Base-by-base conservation (phyloP, 2,329 filamentous ascomycete species). In the Alternaria longipes region DNA sequence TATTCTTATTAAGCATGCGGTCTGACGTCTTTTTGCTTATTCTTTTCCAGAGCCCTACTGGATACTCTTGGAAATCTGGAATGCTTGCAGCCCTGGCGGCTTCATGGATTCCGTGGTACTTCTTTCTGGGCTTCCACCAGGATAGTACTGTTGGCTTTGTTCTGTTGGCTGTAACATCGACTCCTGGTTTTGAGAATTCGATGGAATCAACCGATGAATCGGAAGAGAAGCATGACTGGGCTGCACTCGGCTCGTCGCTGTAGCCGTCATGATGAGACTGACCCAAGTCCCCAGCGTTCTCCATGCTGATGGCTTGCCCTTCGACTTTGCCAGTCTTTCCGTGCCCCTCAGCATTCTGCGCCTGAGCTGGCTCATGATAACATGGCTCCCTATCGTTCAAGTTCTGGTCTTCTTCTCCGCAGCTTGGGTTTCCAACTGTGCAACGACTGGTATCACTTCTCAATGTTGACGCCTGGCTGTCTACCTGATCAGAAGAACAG, bases 221-320 rank as follows among this genome's bases (percentile, higher is more conserved):
- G 1, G 56, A 59, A 26, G 56, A 59, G 32, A 54, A 59, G 18
- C 49, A 54, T 28, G 54, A 57, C 18, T 44, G 28, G 8, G 41
- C 20, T 24, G 22, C 40, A 22, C 32, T 41, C 20, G 20, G 24
- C 11, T 52, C 40, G 11, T 52, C 18, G 12, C 26, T 30, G 26
- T 41, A 42, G 14, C 49, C 8, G 4, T 22, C 18, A 2, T 36
- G 18, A 49, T 24, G 18, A 49, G 30, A 50, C 8, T 38, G 30
- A 1, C 18, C 46, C n/a, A 26, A 34, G 36, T 38, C 20, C 8
- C 8, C 5, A 8, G 16, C 14, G 24, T 26, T 14, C 11, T 26
- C 5, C 18, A 11, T 18, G 3, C 20, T 36, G 30, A 5, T 1
- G 32, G 46, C 0, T 7, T n/a, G 20, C 46, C 36, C 30, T 22